phyloP scores from a whole-genome alignment of 2,329 filamentous ascomycete genomes.

The Hypoxylon sp. region DNA sequence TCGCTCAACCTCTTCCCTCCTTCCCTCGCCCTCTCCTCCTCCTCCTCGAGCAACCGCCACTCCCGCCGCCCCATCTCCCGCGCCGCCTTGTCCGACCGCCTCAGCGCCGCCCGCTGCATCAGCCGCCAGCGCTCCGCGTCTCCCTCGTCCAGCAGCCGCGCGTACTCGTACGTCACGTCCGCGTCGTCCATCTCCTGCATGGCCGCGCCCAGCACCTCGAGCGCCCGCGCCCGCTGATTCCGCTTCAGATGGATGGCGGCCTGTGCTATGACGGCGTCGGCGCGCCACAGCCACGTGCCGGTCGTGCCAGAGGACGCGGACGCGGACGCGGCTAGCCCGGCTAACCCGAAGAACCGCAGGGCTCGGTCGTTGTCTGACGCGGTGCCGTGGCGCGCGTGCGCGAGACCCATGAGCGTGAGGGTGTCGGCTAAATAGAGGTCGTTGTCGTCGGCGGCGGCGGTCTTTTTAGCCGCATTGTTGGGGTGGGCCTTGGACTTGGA shows the following conservation, averaged over 20 bases:
- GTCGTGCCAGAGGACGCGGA: background rate
- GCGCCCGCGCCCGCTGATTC: conserved; percentile 41
- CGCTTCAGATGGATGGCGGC: conserved; percentile 46
- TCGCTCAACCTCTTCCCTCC: conserved; percentile 17
- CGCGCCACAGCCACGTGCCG: conserved; percentile 53
- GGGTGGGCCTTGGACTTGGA: too few species aligned
- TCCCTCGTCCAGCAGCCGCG: conserved; percentile 44
- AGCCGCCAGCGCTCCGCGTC: conserved; percentile 43
- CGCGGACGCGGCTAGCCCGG: conserved; percentile 22
- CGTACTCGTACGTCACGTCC: conserved; percentile 45
- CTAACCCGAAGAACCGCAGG: conserved; percentile 49
- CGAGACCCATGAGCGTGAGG: conserved; percentile 53
- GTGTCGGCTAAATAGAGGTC: conserved; percentile 49
- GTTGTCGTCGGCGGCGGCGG: conserved; percentile 24
- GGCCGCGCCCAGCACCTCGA: conserved; percentile 41
- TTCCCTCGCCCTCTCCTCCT: conserved; percentile 26
- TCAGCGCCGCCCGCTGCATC: conserved; percentile 51
- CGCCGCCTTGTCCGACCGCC: conserved; percentile 48
- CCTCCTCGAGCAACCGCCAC: conserved; percentile 27
- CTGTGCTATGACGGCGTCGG: conserved; percentile 48
- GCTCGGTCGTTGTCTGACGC: conserved; percentile 42
- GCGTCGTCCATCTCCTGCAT: conserved; percentile 51
- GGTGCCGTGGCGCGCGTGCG: conserved; percentile 39
- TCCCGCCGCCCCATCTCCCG: conserved; percentile 44
- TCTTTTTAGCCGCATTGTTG: too few species aligned